Evolutionary conservation across 345 rosid species (phyloP).

Genomic region (Sonneratia alba): DNA sequence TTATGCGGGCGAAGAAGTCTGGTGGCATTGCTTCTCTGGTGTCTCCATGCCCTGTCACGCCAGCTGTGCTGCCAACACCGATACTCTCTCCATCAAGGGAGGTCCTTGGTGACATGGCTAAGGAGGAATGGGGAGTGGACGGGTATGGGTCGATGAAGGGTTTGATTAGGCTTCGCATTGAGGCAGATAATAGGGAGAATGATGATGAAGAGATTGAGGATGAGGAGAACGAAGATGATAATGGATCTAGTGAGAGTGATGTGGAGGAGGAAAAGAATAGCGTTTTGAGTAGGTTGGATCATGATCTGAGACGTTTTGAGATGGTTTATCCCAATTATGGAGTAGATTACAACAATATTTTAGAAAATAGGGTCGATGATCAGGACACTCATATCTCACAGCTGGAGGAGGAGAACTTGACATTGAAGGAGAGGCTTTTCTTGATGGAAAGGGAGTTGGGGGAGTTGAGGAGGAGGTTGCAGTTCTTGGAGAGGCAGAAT

Average conservation of each 20-base stretch:
- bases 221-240: constrained; percentile 63
- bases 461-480: constrained; percentile 83
- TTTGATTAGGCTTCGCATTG: constrained; percentile 63
- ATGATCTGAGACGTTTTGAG: constrained; percentile 93
- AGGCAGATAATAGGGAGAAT: constrained; percentile 41
- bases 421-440: constrained; percentile 83
- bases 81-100: constrained; percentile 78
- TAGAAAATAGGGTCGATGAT: constrained; percentile 96
- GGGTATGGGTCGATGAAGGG: constrained; percentile 99
- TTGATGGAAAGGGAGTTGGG: constrained; percentile 87
- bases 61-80: constrained; percentile 77
- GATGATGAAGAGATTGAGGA: constrained; percentile 46
- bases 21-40: constrained; percentile 92
- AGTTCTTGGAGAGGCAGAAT: constrained; percentile 63
- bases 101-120: constrained; percentile 87
- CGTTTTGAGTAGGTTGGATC: constrained; percentile 92
- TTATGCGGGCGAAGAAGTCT: constrained; percentile 77
- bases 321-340: constrained; percentile 81
- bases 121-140: constrained; percentile 98
- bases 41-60: constrained; percentile 92
- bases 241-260: constrained; percentile 90
- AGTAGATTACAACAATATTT: constrained; percentile 49
- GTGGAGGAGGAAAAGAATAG: constrained; percentile 89
- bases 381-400: constrained; percentile 91
- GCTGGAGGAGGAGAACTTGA: constrained; percentile 89